Conservation (phyloP, 768 basidiomycete genomes). For the Amanita muscaria region DNA sequence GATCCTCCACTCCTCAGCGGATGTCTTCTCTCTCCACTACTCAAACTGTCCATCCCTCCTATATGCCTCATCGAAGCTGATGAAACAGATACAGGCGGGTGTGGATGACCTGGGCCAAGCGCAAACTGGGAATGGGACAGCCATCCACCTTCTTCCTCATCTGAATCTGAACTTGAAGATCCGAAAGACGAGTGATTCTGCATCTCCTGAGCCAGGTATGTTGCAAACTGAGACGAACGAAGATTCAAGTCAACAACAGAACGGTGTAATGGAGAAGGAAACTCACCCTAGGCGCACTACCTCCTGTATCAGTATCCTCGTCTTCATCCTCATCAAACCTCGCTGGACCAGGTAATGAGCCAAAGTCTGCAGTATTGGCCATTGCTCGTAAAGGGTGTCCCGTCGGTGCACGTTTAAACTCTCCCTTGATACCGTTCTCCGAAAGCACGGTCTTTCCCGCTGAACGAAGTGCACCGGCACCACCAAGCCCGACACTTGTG, state of each 20-base stretch:
- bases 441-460: too few relatives aligned
- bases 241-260: constrained; percentile 6
- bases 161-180: constrained; percentile 52
- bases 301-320: constrained; percentile 26
- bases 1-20: constrained; percentile 24
- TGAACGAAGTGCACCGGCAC: too few relatives aligned
- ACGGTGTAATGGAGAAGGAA: constrained; percentile 1
- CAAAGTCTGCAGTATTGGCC: constrained; percentile 60
- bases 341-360: constrained; percentile 32
- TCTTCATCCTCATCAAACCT: constrained; percentile 33
- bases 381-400: constrained; percentile 34
- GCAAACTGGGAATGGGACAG: constrained; percentile 69
- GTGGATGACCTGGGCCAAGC: constrained; percentile 11
- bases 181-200: constrained; percentile 45
- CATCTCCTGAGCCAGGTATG: constrained; percentile 71
- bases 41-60: constrained; percentile 11
- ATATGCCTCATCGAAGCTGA: constrained; percentile 31
- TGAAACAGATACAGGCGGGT: constrained; percentile 1
- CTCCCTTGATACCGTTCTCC: constrained; percentile 32
- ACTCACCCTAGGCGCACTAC: constrained; percentile 38
- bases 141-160: constrained; percentile 79
- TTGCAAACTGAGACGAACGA: constrained; percentile 50
- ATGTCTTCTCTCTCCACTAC: constrained; percentile 30
- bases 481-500: constrained; percentile 6
- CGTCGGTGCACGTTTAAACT: constrained; percentile 48